Evolutionary conservation across 495 filamentous ascomycete genomes (phyloP).

Genomic region (Cetradonia linearis): DNA sequence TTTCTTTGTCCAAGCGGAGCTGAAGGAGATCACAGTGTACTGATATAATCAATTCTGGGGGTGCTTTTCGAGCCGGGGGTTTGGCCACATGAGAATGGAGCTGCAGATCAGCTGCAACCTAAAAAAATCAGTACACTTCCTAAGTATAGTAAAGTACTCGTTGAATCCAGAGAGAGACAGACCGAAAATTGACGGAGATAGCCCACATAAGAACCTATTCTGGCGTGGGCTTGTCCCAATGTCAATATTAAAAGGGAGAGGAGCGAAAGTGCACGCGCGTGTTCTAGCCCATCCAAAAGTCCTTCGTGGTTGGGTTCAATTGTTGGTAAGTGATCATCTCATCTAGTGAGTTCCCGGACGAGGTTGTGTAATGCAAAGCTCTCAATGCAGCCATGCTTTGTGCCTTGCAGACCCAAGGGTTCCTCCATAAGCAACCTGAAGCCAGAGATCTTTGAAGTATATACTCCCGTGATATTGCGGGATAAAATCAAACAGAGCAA

Average conservation of each 20-base stretch:
- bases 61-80: too few species aligned
- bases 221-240: not conserved
- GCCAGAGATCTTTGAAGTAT: not conserved
- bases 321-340: not conserved
- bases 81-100: too few species aligned
- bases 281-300: not conserved
- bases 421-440: not conserved
- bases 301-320: not conserved
- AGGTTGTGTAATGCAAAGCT: not conserved
- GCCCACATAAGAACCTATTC: too few species aligned
- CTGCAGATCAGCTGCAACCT: conserved; percentile 7
- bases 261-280: not conserved
- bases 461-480: too few species aligned
- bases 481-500: not conserved
- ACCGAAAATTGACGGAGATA: not conserved
- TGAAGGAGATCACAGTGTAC: not conserved
- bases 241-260: not conserved
- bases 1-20: not conserved
- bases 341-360: not conserved
- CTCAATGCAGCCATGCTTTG: not conserved
- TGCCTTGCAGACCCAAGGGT: not conserved
- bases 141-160: not conserved
- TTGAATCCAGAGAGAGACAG: not conserved
- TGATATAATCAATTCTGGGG: too few species aligned
- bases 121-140: not conserved